Conservation (phyloP, 2,329 filamentous ascomycete species). For the Alternaria ethzedia region DNA sequence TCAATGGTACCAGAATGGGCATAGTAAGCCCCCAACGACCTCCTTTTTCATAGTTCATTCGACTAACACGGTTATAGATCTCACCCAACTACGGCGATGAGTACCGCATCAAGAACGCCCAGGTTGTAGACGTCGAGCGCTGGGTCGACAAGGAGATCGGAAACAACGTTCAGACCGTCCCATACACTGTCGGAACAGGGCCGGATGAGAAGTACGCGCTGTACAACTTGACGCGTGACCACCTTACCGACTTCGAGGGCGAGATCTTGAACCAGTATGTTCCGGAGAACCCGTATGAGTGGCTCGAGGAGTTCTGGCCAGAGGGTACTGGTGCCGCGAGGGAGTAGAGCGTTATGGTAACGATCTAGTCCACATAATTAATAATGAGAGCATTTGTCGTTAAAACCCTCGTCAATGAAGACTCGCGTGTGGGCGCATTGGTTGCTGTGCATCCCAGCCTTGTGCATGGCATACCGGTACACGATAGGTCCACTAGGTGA, state of each 20-base stretch:
- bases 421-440: not conserved
- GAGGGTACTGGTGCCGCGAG: conserved; percentile 1
- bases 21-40: conserved; percentile 16
- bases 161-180: conserved; percentile 35
- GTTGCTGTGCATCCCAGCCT: not conserved
- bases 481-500: not conserved
- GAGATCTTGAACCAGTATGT: conserved; percentile 22
- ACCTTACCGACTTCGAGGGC: conserved; percentile 29
- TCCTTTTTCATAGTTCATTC: not conserved
- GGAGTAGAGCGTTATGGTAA: not conserved
- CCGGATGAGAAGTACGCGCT: conserved; percentile 36
- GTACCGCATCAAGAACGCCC: conserved; percentile 31
- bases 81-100: conserved; percentile 35
- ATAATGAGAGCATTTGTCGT: not conserved
- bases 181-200: conserved; percentile 32
- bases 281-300: conserved; percentile 31
- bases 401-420: not conserved
- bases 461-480: not conserved
- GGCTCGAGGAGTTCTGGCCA: conserved; percentile 31
- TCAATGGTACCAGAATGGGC: conserved; percentile 35
- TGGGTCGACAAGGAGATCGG: conserved; percentile 36
- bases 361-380: not conserved
- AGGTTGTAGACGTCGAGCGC: conserved; percentile 24
- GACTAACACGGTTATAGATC: conserved; percentile 8
- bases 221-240: conserved; percentile 33